phyloP scores from a whole-genome alignment of 371 early-diverging fungal species.

The Rhizopus stolonifer region DNA sequence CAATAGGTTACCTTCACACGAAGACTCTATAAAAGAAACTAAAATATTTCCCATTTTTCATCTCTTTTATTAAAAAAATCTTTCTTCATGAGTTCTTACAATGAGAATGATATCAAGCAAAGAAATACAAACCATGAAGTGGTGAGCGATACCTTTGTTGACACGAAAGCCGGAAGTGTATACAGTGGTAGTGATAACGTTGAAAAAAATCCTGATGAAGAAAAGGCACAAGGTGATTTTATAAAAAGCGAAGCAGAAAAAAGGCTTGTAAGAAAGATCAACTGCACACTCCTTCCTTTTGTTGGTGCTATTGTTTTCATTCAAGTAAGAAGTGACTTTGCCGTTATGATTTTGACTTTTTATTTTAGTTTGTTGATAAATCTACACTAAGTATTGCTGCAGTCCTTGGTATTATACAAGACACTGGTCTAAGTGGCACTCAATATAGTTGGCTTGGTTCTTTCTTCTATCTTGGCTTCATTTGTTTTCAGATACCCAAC shows the following conservation, averaged over 20 bases:
- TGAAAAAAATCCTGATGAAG: neutral
- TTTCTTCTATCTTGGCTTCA: constrained; percentile 38
- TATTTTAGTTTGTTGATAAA: constrained; percentile 47
- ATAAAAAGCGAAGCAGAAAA: constrained; percentile 28
- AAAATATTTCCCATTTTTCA: too few relatives aligned
- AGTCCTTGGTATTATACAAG: constrained; percentile 30
- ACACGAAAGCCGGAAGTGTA: constrained; percentile 10
- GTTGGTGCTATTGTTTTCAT: constrained; percentile 29
- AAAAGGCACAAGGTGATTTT: neutral
- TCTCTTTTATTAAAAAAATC: neutral
- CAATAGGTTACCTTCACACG: too few relatives aligned
- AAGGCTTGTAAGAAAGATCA: constrained; percentile 27
- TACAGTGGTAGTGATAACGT: constrained; percentile 6
- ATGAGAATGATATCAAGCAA: neutral
- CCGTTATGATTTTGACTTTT: too few relatives aligned
- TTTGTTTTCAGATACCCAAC: constrained; percentile 40
- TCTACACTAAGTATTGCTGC: constrained; percentile 31
- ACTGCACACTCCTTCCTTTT: constrained; percentile 27
- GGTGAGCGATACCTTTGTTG: constrained; percentile 4
- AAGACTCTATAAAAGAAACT: too few relatives aligned
- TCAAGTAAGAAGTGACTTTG: constrained; percentile 11
- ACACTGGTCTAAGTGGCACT: constrained; percentile 16
- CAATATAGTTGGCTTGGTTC: constrained; percentile 34
- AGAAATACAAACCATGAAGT: too few relatives aligned
- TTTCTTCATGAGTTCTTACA: neutral